Evolutionary conservation across 495 filamentous ascomycete genomes (phyloP), one percentile per base, ranked within the genome.

Genomic region (Hypoxylon lienhwacheense): DNA sequence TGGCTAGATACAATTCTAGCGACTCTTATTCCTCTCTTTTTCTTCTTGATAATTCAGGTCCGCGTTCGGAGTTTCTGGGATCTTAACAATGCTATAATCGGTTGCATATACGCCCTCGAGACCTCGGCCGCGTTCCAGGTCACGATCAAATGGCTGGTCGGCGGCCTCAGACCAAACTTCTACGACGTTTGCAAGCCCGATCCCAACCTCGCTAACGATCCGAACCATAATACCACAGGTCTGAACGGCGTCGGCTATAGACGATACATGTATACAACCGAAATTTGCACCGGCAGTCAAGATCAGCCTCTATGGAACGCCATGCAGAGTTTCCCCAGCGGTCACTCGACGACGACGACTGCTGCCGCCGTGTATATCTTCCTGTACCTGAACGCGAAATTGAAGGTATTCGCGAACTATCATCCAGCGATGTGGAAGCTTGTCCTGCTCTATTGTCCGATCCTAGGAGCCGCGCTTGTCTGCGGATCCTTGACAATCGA

Each of bases 341-440:
- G 80, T 3, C 79, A 83, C 49, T 73, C 77, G 20, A 79, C 78
- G 0, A 79, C 78, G 7, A 76, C 74, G 2, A 75, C 74, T 19
- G 77, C 77, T 0, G 78, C 73, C 4, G 76, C 75, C 34, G 66
- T 79, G 12, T 81, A 74, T 56, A 57, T 80, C 10, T 77, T 54
- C 53, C 67, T 81, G 8, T 82, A 82, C 58, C 66, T 82, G 7
- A 82, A 82, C 55, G 79, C 77, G 22, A 81, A 80, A 63, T 60
- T 83, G 14, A 81, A 81, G 52, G 67, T 79, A 34, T 81, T 74
- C 55, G 65, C 72, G n/a, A 79, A 83, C 51, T 77, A 81, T 55
- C 78, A 80, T 35, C 71, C 79, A 2, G 67, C 76, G 6, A 70
- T 78, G 68, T 82, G 80, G 80, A 82, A 81, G 61, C 66, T 81